Evolutionary conservation across 805 yeast genomes (phyloP), one percentile per base, ranked within the genome.

Genomic region (Hermanozyma aechmeae): DNA sequence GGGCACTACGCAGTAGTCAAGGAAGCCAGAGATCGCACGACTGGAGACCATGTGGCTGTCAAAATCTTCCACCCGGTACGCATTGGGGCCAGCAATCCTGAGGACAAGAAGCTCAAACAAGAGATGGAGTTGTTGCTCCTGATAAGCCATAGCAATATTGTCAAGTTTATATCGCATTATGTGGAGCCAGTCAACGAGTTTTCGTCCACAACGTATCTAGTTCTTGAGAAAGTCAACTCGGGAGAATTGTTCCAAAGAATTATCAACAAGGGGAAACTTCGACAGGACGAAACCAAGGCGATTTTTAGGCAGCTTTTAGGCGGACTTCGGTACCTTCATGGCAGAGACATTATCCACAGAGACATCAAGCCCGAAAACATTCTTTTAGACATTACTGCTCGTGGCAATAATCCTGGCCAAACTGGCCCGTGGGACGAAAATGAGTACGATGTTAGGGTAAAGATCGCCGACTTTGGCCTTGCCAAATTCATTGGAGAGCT

Each of bases 1-100:
- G 92, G 92, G 1, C 89, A 81, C 51, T 81, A 81, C 44, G 89
- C 92, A 0, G 73, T 74, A n/a, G 92, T 81, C 3, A 77, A 74
- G 45, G 82, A 78, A 39, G 84, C 84, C 3, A 59, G 61, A 6
- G 65, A 71, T 37, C 68, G 75, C 39, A 50, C 53, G 6, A 65
- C 76, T 0, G 84, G 85, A 0, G 66, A 67, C 28, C 53, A 66
- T 3, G 80, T 74, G 27, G 92, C 89, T 0, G 83, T 81, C 4
- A 81, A 81, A 45, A 75, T 81, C 6, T 81, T 81, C 51, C 77
- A 74, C 40, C 77, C 79, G 2, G 58, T 37, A 58, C 70, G 50
- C 35, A 43, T 39, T 28, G 40, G 16, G 29, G 36, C 30, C 27
- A 33, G 33, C 15, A 51, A 42, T 23, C 48, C 37, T 31, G 47